A percentile compares a stretch with the other conserved stretches of the same genome.
Evolutionary conservation across 1,284 basidiomycete genomes (phyloP).

Genomic region (Spongispora temasekensis): DNA sequence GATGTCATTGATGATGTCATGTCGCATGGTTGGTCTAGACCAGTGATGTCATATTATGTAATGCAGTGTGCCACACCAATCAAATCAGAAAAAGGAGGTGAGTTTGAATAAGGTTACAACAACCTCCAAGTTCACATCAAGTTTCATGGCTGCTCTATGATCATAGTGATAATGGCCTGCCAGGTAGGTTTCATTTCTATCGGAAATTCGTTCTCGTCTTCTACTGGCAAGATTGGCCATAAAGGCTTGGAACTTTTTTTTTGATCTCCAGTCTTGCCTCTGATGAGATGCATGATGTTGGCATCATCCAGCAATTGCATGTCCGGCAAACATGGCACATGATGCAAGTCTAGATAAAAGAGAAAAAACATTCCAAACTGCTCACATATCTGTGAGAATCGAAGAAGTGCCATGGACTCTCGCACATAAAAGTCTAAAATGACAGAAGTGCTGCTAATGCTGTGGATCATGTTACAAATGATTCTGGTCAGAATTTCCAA

Average conservation of each 20-base stretch:
- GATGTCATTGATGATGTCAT: too few species aligned
- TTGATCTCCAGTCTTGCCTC: background rate
- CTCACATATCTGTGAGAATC: background rate
- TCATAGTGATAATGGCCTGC: background rate
- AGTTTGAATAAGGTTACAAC: too few species aligned
- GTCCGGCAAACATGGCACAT: background rate
- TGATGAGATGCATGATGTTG: background rate
- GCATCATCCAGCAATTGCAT: background rate
- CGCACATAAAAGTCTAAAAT: background rate
- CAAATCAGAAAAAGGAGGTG: too few species aligned
- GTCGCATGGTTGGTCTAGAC: too few species aligned
- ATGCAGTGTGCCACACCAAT: too few species aligned
- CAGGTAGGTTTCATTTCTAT: background rate
- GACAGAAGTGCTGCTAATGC: background rate
- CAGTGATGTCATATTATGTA: too few species aligned
- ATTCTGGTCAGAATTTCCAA: background rate
- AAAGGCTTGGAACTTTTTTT: background rate
- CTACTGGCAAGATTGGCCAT: background rate
- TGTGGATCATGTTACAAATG: background rate
- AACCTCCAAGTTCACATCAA: background rate
- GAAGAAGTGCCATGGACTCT: background rate
- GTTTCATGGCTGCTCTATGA: background rate
- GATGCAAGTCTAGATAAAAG: background rate
- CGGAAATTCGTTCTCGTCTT: background rate
- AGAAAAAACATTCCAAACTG: background rate